Evolutionary conservation across 371 early-diverging fungal species (phyloP), one percentile per base, ranked within the genome.

Genomic region (Cokeromyces recurvatus): DNA sequence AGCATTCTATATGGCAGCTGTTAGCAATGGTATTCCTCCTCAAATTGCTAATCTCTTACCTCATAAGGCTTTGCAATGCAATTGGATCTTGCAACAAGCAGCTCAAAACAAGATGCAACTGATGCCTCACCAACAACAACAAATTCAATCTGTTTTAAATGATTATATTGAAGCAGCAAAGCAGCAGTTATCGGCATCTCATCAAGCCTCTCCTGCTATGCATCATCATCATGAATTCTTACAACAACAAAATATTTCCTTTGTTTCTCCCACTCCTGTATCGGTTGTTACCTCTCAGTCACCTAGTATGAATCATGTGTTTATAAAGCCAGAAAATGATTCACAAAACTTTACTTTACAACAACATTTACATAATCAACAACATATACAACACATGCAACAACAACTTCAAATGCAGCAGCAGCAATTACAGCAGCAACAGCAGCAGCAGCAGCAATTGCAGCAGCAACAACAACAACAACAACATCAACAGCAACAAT

Each of bases 31-130:
- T 35, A 55, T 67, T 5, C 59, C 68, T 32, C 60, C 59, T 35
- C 61, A 62, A 38, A 59, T 71, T 20, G 61, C 61, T 20, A 51
- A 51, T 20, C 27, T 59, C 2, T 32, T 71, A 21, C 63, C 72
- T 19, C 57, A 38, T 2, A 57, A 57, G 11, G 72, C 72, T 2
- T 32, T 71, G 0, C 68, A 65, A 16, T 65, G 47, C 34, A 65
- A 55, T 15, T 65, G 55, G 59, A 22, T 65, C 0, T 29, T 71
- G 22, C 63, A 65, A 29, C 65, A 71, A 37, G 55, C 61, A 14
- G 54, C 51, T 1, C 60, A 63, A 23, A 53, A 58, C 10, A 62
- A 63, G 23, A 55, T 61, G 20, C 11, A 20, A 0, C 29, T 71
- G 23, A 39, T 35, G 20, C 39, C 61, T 10, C 29, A 23, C 4